A percentile compares a stretch with the other conserved stretches of the same genome.
Conservation (phyloP, 1,284 basidiomycete genomes). For the Cryptococcus sp. region DNA sequence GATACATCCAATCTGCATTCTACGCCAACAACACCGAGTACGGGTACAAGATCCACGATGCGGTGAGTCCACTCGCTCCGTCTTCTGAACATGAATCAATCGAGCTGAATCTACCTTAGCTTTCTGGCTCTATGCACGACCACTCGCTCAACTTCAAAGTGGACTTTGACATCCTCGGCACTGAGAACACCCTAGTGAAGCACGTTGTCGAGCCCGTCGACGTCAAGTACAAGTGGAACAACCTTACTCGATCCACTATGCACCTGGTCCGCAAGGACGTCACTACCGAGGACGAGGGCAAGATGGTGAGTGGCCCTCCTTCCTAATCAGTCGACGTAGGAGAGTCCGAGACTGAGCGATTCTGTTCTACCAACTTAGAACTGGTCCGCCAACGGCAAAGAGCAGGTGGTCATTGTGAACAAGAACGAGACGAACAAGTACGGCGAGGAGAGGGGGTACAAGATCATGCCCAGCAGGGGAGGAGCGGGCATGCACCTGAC, state of each 20-base stretch:
- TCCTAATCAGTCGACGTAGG: no score
- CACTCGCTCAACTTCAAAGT: conserved; percentile 40
- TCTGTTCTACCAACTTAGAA: conserved; percentile 45
- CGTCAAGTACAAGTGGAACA: conserved; percentile 41
- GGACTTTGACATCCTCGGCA: conserved; percentile 41
- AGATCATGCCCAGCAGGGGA: conserved; percentile 39
- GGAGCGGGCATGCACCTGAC: conserved; percentile 36
- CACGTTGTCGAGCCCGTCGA: conserved; percentile 36
- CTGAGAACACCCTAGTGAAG: conserved; percentile 39
- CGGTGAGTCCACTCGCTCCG: conserved; percentile 2
- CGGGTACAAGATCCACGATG: conserved; percentile 45
- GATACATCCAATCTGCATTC: conserved; percentile 46
- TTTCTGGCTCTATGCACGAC: conserved; percentile 46
- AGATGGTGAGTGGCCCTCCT: conserved; percentile 21
- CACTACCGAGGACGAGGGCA: conserved; percentile 60
- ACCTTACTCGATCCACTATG: conserved; percentile 39
- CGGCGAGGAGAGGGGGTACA: conserved; percentile 48
- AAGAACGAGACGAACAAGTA: conserved; percentile 58
- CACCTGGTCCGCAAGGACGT: conserved; percentile 47
- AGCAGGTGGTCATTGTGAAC: conserved; percentile 63
- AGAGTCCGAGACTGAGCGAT: neutral
- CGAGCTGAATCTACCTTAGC: neutral
- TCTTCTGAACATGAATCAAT: no score
- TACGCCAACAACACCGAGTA: conserved; percentile 43
- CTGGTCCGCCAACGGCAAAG: conserved; percentile 61